phyloP scores from a whole-genome alignment of 345 rosid genomes.

The Linum trigynum region DNA sequence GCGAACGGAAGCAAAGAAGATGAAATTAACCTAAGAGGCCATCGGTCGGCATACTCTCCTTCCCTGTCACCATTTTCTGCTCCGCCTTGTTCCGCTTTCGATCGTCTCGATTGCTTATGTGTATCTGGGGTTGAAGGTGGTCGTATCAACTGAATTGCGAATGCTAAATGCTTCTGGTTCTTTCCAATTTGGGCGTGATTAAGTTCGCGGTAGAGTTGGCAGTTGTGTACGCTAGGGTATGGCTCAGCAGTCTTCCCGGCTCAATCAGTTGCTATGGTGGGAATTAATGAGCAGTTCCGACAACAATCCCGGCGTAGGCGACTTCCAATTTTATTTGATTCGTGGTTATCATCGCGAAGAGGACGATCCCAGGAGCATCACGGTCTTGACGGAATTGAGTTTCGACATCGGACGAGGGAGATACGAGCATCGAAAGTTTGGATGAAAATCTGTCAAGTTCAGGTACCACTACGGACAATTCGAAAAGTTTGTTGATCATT shows the following conservation, averaged over 20 bases:
- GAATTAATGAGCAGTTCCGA: too few relatives aligned
- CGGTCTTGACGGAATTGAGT: too few relatives aligned
- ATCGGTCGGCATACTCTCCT: not conserved
- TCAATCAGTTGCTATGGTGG: slow-evolving; percentile 91
- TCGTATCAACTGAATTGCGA: not conserved
- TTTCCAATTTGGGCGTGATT: not conserved
- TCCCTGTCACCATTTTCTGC: not conserved
- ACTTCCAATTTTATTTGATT: too few relatives aligned
- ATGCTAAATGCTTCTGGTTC: not conserved
- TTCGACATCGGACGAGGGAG: too few relatives aligned
- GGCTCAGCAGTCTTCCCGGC: slow-evolving; percentile 90
- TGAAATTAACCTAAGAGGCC: not conserved
- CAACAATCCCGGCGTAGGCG: too few relatives aligned
- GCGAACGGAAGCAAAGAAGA: not conserved
- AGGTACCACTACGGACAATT: too few relatives aligned
- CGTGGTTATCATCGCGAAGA: too few relatives aligned
- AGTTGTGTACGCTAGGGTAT: slow-evolving; percentile 18
- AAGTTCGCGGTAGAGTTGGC: not conserved
- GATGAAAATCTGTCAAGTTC: too few relatives aligned
- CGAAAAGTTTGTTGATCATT: too few relatives aligned
- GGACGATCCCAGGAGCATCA: too few relatives aligned
- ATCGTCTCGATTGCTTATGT: not conserved
- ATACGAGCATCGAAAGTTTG: too few relatives aligned
- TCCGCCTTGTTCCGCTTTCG: not conserved
- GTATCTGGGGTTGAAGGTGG: not conserved